phyloP scores from a whole-genome alignment of 148 eudicot species.

The Rhododendron mucronatum region DNA sequence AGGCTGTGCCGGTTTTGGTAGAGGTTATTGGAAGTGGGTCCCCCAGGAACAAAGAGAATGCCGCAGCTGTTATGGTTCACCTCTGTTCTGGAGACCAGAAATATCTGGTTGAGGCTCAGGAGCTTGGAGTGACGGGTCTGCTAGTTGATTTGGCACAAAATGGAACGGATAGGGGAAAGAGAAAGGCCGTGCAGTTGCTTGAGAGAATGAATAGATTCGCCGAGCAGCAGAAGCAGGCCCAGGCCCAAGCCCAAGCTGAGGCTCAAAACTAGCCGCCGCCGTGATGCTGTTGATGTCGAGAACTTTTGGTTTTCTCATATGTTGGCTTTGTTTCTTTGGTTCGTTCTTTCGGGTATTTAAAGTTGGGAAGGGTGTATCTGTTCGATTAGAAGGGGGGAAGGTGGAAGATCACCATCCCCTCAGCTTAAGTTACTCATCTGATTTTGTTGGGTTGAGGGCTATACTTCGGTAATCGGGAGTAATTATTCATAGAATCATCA shows the following conservation, averaged over 20 bases:
- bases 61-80: conserved; percentile 85
- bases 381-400: conserved; percentile 41
- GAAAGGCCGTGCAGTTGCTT: conserved; percentile 77
- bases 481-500: conserved; percentile 11
- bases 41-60: conserved; percentile 90
- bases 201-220: conserved; percentile 62
- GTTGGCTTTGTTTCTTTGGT: conserved; percentile 14
- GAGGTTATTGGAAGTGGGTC: conserved; percentile 75
- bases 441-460: conserved; percentile 16
- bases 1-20: conserved; percentile 76
- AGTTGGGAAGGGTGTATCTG: conserved; percentile 6
- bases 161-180: conserved; percentile 87
- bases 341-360: conserved; percentile 13
- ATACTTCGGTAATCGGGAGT: conserved; percentile 11
- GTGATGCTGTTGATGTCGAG: conserved; percentile 31
- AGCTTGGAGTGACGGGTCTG: conserved; percentile 51
- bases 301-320: not conserved
- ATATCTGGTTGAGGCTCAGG: conserved; percentile 54
- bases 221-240: conserved; percentile 63
- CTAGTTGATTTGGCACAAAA: conserved; percentile 56
- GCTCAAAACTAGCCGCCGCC: conserved; percentile 11
- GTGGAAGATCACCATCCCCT: conserved; percentile 66
- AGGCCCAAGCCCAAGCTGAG: conserved; percentile 34
- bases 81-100: conserved; percentile 72
- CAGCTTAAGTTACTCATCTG: conserved; percentile 24